Percentiles rank a stretch among this genome's conserved stretches.
phyloP scores from a whole-genome alignment of 805 yeast genomes.

The Tetrapisispora fleetii region DNA sequence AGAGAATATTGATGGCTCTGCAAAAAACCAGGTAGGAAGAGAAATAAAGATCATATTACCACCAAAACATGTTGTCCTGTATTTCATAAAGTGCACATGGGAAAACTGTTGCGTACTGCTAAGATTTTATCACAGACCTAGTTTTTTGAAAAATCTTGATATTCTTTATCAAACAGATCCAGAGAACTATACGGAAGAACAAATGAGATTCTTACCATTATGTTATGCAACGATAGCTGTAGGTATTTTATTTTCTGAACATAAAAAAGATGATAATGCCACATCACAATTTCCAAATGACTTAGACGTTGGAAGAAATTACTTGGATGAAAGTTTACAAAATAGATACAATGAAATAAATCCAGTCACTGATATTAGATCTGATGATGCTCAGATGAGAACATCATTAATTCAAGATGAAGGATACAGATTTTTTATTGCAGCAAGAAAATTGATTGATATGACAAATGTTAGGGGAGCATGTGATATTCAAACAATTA shows the following conservation, averaged over 20 bases:
- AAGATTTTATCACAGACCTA: slow-evolving; percentile 79
- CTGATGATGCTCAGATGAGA: slow-evolving; percentile 6
- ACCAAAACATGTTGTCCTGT: slow-evolving; percentile 62
- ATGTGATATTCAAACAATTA: slow-evolving; percentile 74
- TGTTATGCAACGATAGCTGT: slow-evolving; percentile 80
- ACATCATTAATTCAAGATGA: slow-evolving; percentile 37
- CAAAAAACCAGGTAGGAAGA: slow-evolving; percentile 20
- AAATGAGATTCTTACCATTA: slow-evolving; percentile 70
- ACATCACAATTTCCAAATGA: not conserved
- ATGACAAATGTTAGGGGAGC: slow-evolving; percentile 79
- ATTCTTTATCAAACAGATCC: slow-evolving; percentile 72
- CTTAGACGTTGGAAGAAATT: not conserved
- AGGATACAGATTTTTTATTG: slow-evolving; percentile 76
- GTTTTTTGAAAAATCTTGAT: slow-evolving; percentile 65
- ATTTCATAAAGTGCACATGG: slow-evolving; percentile 73
- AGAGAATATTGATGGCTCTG: slow-evolving; percentile 16
- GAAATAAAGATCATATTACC: slow-evolving; percentile 68
- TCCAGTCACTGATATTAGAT: not conserved
- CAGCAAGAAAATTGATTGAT: slow-evolving; percentile 76
- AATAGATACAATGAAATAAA: not conserved
- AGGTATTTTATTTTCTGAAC: slow-evolving; percentile 61
- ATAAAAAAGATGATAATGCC: slow-evolving; percentile 5
- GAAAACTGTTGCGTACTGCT: slow-evolving; percentile 75
- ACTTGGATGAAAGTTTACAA: not conserved
- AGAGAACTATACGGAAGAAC: slow-evolving; percentile 61